Evolutionary conservation across 805 yeast species (phyloP).

Genomic region (Zygosaccharomyces gambellarensis): DNA sequence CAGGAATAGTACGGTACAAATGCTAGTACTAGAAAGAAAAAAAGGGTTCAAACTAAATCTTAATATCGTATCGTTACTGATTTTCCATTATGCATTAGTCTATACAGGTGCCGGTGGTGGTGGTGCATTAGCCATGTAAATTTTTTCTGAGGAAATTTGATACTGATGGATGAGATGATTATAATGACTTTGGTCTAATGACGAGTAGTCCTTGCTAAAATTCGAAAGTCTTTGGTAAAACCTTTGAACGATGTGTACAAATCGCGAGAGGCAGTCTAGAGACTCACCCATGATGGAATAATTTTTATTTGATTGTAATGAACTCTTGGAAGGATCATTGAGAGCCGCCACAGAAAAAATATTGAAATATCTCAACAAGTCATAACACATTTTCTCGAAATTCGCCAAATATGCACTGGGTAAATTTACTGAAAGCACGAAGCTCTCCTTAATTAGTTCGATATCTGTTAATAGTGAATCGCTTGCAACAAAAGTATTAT

Average conservation of each 20-base stretch:
- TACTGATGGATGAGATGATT: conserved; percentile 23
- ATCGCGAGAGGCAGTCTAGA: conserved; percentile 38
- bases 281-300: conserved; percentile 42
- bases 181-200: conserved; percentile 23
- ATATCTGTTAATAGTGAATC: conserved; percentile 43
- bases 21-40: not conserved
- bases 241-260: conserved; percentile 29
- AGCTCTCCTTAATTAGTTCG: conserved; percentile 44
- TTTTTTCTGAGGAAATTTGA: conserved; percentile 27
- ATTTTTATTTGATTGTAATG: conserved; percentile 32
- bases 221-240: conserved; percentile 27
- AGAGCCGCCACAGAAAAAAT: conserved; percentile 28
- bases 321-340: conserved; percentile 19
- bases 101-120: conserved; percentile 30
- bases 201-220: conserved; percentile 22
- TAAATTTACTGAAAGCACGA: conserved; percentile 53
- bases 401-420: conserved; percentile 37
- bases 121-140: conserved; percentile 33
- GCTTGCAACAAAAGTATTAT: conserved; percentile 55
- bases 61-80: not conserved
- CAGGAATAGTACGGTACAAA: not conserved
- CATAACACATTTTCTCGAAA: conserved; percentile 43
- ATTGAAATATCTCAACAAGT: conserved; percentile 48
- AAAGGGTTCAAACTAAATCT: not conserved
- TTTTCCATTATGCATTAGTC: not conserved